A percentile compares a stretch with the other conserved stretches of the same genome.
Conservation (phyloP, 208 protist genomes). For the Acanthamoeba triangularis region DNA sequence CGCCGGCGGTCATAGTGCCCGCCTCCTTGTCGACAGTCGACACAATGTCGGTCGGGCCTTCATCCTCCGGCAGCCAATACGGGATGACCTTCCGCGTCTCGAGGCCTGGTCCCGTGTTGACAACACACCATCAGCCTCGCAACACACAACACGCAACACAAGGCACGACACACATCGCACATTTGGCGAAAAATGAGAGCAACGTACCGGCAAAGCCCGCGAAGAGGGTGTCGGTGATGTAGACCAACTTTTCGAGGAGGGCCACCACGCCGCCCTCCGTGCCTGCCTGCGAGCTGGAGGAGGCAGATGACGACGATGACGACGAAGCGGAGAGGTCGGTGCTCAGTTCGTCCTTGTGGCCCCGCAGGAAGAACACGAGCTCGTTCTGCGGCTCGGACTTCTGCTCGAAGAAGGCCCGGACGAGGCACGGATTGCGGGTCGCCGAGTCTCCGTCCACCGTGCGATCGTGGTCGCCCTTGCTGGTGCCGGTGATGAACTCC, state of each 20-base stretch:
- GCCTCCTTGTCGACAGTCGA: neutral
- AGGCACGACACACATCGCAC: neutral
- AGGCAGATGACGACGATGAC: neutral
- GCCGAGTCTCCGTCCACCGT: neutral
- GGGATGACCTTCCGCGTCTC: constrained; percentile 10
- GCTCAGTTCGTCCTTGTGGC: constrained; percentile 35
- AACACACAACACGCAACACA: neutral
- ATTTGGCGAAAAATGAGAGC: neutral
- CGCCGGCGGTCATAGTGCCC: neutral
- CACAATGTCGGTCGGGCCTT: neutral
- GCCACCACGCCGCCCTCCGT: neutral
- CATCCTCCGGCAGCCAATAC: neutral
- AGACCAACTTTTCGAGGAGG: constrained; percentile 60
- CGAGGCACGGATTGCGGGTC: neutral
- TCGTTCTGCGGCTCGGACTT: constrained; percentile 1
- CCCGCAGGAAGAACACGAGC: neutral
- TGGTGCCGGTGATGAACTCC: constrained; percentile 12
- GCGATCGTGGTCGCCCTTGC: neutral
- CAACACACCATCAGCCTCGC: neutral
- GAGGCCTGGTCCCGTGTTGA: neutral
- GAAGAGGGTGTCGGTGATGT: constrained; percentile 51
- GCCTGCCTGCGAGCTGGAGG: neutral
- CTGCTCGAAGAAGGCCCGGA: constrained; percentile 33
- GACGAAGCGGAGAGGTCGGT: neutral
- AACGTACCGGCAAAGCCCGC: constrained; percentile 18